Base-by-base conservation (phyloP, 108 stramenopile genomes). In the Conticribra guillardii region DNA sequence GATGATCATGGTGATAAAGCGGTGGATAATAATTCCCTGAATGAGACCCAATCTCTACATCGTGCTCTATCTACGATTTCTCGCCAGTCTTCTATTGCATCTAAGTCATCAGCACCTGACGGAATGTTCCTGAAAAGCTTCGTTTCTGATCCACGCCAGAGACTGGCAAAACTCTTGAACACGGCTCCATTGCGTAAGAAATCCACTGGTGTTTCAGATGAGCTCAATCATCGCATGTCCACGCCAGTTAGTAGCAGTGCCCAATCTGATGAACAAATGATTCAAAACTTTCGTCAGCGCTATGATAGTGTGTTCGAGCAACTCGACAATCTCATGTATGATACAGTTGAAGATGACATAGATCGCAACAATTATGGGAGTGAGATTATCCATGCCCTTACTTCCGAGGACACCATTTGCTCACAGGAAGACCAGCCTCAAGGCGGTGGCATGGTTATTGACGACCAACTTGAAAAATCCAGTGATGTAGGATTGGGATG, bases 141-240 rank as follows among this genome's bases (percentile, higher is more conserved):
- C 21, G 67, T 89, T 18, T 71, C 89, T 2, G 93, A 95, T 76
- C 90, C 93, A 21, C 74, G 93, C 37, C 93, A 95, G 74, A 71
- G 93, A 46, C 56, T 95, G 11, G 90, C 90, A 0, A 91, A 79
- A 63, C 34, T 91, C 18, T 54, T 84, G 30, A 58, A 58, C n/a
- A 44, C 72, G 29, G 61, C 60, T 2, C 64, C 67, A 7, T 46
- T 45, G 22, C 45, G 2, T 34, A 80, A 67, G 27, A 32, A 73
- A 21, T 15, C 46, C 23, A 9, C 7, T 14, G 62, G 19, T 21
- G 37, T 32, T 32, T 44, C 28, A 1, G 14, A 29, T 0, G 54
- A 50, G 2, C 19, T 53, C 30, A 29, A 64, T 21, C 22, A 64
- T 0, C 17, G 0, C 23, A 53, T 53, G 2, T 52, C 54, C 27